Evolutionary conservation across 2,329 filamentous ascomycete species (phyloP).

Genomic region (Penicillium decumbens): DNA sequence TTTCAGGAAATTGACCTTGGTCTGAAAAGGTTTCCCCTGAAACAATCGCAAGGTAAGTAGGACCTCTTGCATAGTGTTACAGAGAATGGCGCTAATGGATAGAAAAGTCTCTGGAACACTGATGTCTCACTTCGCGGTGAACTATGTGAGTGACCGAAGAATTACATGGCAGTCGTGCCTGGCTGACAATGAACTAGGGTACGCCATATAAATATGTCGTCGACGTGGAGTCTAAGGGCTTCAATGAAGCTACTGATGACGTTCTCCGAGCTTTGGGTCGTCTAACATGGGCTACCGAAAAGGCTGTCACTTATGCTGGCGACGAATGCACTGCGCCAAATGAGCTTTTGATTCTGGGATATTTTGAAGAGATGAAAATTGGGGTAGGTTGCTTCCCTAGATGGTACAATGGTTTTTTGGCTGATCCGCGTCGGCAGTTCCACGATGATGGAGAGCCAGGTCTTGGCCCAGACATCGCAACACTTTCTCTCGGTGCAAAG

Average conservation of each 20-base stretch:
- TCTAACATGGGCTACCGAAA: slow-evolving; percentile 51
- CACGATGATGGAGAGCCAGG: slow-evolving; percentile 57
- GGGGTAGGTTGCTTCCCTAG: slow-evolving; percentile 32
- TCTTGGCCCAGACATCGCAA: slow-evolving; percentile 54
- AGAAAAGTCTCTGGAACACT: slow-evolving; percentile 34
- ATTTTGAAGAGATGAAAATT: slow-evolving; percentile 54
- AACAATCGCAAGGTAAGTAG: slow-evolving; percentile 32
- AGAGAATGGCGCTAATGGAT: background rate
- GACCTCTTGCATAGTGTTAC: background rate
- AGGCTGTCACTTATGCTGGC: slow-evolving; percentile 31
- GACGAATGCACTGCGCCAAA: slow-evolving; percentile 45
- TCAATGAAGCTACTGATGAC: slow-evolving; percentile 39
- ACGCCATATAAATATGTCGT: slow-evolving; percentile 59
- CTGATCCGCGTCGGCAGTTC: background rate
- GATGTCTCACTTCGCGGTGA: slow-evolving; percentile 47
- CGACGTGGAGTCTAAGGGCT: slow-evolving; percentile 43
- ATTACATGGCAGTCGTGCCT: background rate
- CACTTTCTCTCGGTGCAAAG: slow-evolving; percentile 50
- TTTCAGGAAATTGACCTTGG: slow-evolving; percentile 46
- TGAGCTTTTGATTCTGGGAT: slow-evolving; percentile 53
- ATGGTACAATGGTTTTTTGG: background rate
- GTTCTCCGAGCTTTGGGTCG: slow-evolving; percentile 47
- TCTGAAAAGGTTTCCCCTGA: slow-evolving; percentile 42
- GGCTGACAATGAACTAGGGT: slow-evolving; percentile 34
- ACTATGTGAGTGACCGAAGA: slow-evolving; percentile 39